These are phyloP conservation scores for Pyrenochaeta sp. DNA, from an alignment of 2,329 filamentous ascomycete species.

Conservation along the genomic window DNA sequence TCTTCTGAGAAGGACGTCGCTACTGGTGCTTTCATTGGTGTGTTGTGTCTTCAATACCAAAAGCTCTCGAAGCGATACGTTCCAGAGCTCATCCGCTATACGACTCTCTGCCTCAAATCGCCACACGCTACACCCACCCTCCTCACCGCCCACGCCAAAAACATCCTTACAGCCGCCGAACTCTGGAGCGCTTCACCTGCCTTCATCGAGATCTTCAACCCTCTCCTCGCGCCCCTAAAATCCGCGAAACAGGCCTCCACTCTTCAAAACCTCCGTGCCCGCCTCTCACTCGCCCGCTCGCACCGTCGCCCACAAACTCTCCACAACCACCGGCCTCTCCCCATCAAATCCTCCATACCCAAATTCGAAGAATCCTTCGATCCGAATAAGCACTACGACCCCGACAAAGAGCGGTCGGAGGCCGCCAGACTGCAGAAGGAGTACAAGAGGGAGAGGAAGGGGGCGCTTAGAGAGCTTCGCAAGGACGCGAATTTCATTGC, in stretches of 20 bases:
- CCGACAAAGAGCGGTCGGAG: conserved; percentile 88
- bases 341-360: conserved; percentile 87
- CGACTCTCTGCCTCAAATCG: conserved; percentile 71
- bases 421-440: conserved; percentile 84
- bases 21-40: conserved; percentile 79
- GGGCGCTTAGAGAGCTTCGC: conserved; percentile 88
- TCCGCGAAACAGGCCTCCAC: conserved; percentile 53
- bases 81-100: conserved; percentile 86
- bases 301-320: conserved; percentile 81
- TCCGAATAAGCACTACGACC: conserved; percentile 96
- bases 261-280: conserved; percentile 68
- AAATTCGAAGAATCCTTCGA: conserved; percentile 98
- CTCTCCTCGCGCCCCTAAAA: conserved; percentile 55
- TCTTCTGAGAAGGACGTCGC: conserved; percentile 71
- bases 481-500: conserved; percentile 97
- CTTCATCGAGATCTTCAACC: conserved; percentile 81
- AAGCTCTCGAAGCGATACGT: conserved; percentile 83
- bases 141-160: conserved; percentile 67
- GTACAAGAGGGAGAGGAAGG: conserved; percentile 95
- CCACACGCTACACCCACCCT: conserved; percentile 55
- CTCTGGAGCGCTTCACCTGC: conserved; percentile 77
- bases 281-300: conserved; percentile 69
- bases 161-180: conserved; percentile 74
- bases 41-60: conserved; percentile 84
- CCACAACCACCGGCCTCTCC: conserved; percentile 86